These are phyloP conservation scores for Cornus kousa DNA, from an alignment of 148 eudicot species.

Conservation along the genomic window DNA sequence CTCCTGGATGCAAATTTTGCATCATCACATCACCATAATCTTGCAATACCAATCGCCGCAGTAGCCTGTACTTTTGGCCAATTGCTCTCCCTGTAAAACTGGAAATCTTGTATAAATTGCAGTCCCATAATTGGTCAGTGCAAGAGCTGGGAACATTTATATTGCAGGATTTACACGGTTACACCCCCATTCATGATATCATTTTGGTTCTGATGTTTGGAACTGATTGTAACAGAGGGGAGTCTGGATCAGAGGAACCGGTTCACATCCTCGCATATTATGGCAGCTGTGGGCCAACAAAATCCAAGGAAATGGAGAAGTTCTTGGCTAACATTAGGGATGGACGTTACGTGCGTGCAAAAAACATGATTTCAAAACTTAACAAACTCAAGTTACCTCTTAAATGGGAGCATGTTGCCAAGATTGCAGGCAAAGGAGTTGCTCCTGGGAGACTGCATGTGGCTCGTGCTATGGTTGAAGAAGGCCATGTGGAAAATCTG, in stretches of 20 bases:
- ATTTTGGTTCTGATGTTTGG: constrained; percentile 2
- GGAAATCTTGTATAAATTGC: neutral
- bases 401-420: constrained; percentile 74
- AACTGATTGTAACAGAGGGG: constrained; percentile 41
- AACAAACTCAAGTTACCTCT: constrained; percentile 73
- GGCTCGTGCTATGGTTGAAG: constrained; percentile 96
- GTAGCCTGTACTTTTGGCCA: neutral
- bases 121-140: neutral
- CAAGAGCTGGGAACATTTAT: too few species aligned
- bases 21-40: neutral
- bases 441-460: constrained; percentile 98
- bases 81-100: neutral
- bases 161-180: neutral
- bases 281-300: constrained; percentile 84
- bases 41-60: neutral
- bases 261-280: constrained; percentile 96
- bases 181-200: neutral
- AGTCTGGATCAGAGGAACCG: constrained; percentile 78
- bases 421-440: constrained; percentile 88
- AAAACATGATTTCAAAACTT: constrained; percentile 75
- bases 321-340: constrained; percentile 78
- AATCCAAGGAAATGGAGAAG: constrained; percentile 55
- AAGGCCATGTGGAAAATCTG: constrained; percentile 86
- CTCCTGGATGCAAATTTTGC: neutral
- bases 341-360: constrained; percentile 82